Conservation (phyloP, 805 yeast genomes). For the Schizosaccharomyces octosporus region DNA sequence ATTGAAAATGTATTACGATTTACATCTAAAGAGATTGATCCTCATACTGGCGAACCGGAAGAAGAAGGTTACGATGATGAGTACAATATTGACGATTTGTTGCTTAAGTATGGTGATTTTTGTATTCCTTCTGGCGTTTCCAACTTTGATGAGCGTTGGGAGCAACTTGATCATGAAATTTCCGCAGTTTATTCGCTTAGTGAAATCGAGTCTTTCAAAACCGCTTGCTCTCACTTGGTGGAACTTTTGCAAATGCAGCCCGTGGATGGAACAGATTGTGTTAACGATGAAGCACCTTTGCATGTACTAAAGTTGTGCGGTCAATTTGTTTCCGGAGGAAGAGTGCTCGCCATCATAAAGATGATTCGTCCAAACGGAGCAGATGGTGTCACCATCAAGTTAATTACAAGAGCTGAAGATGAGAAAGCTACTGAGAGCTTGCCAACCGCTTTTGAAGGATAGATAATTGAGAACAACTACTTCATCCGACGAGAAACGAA, state of each 20-base stretch:
- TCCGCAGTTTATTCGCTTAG: slow-evolving; percentile 44
- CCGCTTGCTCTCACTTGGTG: slow-evolving; percentile 31
- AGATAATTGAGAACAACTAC: background rate
- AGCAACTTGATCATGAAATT: slow-evolving; percentile 35
- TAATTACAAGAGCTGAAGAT: slow-evolving; percentile 14
- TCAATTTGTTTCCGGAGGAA: slow-evolving; percentile 31
- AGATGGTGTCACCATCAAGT: slow-evolving; percentile 23
- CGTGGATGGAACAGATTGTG: slow-evolving; percentile 46
- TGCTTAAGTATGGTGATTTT: slow-evolving; percentile 58
- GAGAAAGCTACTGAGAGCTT: background rate
- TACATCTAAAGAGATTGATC: slow-evolving; percentile 56
- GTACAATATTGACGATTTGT: slow-evolving; percentile 66
- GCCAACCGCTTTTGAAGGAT: too few relatives aligned
- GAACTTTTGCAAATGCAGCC: slow-evolving; percentile 38
- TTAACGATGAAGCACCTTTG: slow-evolving; percentile 21
- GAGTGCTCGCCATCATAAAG: slow-evolving; percentile 20
- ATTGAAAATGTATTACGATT: slow-evolving; percentile 48
- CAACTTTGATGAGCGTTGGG: slow-evolving; percentile 48
- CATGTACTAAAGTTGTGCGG: slow-evolving; percentile 70
- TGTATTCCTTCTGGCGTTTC: slow-evolving; percentile 55
- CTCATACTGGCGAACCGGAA: slow-evolving; percentile 34
- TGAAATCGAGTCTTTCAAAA: slow-evolving; percentile 23
- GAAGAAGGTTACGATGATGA: slow-evolving; percentile 83
- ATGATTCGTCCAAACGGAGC: slow-evolving; percentile 18
- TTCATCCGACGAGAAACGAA: background rate